phyloP scores from a whole-genome alignment of 805 yeast genomes.

The Yamadazyma scolyti region DNA sequence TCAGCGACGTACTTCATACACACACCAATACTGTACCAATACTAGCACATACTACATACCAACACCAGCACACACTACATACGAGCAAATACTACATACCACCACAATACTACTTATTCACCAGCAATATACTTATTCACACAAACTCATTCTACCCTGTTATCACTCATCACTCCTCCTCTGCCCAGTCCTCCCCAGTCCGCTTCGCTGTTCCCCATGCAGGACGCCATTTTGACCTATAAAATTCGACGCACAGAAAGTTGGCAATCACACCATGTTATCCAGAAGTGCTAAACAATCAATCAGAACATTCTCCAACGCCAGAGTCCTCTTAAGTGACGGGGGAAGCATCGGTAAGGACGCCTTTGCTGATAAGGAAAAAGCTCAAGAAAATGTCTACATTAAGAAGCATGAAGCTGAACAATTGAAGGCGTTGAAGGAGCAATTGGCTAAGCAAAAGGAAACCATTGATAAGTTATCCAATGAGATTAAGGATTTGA shows the following conservation, averaged over 20 bases:
- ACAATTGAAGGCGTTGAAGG: constrained; percentile 72
- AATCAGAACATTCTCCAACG: constrained; percentile 27
- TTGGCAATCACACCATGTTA: too few relatives aligned
- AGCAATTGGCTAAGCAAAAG: constrained; percentile 73
- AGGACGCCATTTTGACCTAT: background rate
- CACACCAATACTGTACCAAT: too few relatives aligned
- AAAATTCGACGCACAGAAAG: too few relatives aligned
- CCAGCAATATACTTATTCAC: too few relatives aligned
- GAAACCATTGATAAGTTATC: constrained; percentile 49
- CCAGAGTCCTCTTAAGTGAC: constrained; percentile 23
- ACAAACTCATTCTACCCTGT: too few relatives aligned
- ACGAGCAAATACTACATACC: background rate
- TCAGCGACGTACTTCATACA: background rate
- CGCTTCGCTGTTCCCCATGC: background rate
- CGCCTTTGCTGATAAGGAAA: constrained; percentile 72
- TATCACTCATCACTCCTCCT: too few relatives aligned
- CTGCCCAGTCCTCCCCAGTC: too few relatives aligned
- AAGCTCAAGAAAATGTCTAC: constrained; percentile 83
- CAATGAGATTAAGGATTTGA: constrained; percentile 47
- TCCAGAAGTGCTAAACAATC: constrained; percentile 14
- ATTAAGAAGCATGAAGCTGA: constrained; percentile 88
- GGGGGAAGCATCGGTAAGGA: constrained; percentile 23
- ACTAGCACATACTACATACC: background rate
- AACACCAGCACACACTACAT: background rate
- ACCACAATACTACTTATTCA: too few relatives aligned